Conservation (phyloP, 2,329 filamentous ascomycete species). For the Emmonsiellopsis sp. region DNA sequence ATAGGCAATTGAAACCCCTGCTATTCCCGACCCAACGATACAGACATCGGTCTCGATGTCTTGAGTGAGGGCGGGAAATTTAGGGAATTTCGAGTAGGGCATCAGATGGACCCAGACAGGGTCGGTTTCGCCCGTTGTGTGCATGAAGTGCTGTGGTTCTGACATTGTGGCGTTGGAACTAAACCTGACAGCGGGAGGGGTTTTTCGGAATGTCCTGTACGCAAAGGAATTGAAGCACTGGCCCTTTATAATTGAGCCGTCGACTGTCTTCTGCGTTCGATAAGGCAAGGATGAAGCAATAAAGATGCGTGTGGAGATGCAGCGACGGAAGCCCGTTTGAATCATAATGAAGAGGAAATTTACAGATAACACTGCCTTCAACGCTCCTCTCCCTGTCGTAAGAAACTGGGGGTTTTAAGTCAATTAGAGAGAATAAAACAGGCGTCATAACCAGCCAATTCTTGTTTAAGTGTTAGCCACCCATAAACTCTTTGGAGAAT, state of each 20-base stretch:
- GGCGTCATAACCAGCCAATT: not conserved
- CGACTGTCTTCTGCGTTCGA: not conserved
- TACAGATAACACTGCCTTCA: not conserved
- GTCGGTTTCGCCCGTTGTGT: conserved; percentile 43
- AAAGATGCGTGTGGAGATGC: not conserved
- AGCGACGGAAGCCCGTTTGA: not conserved
- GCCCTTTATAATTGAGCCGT: not conserved
- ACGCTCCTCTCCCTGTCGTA: not conserved
- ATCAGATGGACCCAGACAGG: conserved; percentile 46
- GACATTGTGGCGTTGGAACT: not conserved
- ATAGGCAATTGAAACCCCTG: conserved; percentile 44
- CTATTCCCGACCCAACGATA: conserved; percentile 46
- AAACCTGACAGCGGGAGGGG: not conserved
- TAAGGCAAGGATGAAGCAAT: not conserved
- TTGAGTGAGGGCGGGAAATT: conserved; percentile 34
- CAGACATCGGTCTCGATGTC: conserved; percentile 42
- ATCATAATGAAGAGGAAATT: not conserved
- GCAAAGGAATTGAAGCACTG: not conserved
- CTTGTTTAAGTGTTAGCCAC: not conserved
- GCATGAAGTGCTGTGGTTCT: conserved; percentile 23
- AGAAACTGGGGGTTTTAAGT: not conserved
- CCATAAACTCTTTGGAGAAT: not conserved
- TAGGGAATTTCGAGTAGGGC: conserved; percentile 37
- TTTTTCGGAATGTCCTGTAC: not conserved
- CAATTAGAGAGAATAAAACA: not conserved